Base-by-base conservation (phyloP, 768 basidiomycete species). In the Nidula microcarpa region DNA sequence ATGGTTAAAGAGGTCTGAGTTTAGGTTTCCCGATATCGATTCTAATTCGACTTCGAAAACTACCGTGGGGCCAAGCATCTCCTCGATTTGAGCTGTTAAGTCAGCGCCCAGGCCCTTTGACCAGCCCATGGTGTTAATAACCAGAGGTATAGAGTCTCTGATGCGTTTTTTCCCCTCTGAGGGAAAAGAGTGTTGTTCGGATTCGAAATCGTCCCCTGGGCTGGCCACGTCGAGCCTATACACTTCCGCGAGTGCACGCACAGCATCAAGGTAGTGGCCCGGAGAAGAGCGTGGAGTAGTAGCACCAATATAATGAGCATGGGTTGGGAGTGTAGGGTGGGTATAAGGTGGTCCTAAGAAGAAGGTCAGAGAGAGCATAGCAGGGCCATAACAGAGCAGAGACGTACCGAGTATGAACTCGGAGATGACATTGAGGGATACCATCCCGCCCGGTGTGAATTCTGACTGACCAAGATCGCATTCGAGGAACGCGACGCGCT, bases 101-200 rank as follows among this genome's bases (percentile, higher is more conserved):
- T 96, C 91, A 13, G 84, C 86, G 3, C 96, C 96, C 2, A 97
- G 81, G 6, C 96, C 96, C 65, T 95, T 98, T 5, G 81, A 81
- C 96, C 96, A 99, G 2, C 96, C 96, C 85, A 96, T 95, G 0
- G 91, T 98, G 65, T 98, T 99, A 50, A 98, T 81, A 13, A 98
- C 82, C 14, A 98, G 80, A 0, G 96, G 96, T 4, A 94, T 81
- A 30, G 70, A 55, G 47, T 87, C 84, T 5, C 64, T 60, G 18
- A 87, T 77, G 41, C 80, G 75, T 1, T 67, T 54, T 5, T 69
- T 67, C 3, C 67, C 65, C 6, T 65, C 63, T 13, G 57, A 53
- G 16, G 60, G 61, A 7, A 57, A 43, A 47, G 44, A 5, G 10
- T 46, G 2, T 14, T 64, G 61, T 35, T 46, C 32, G 45, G 56